A percentile compares a stretch with the other conserved stretches of the same genome.
Conservation (phyloP, 2,329 filamentous ascomycete species). For the Pseudogymnoascus sp. region DNA sequence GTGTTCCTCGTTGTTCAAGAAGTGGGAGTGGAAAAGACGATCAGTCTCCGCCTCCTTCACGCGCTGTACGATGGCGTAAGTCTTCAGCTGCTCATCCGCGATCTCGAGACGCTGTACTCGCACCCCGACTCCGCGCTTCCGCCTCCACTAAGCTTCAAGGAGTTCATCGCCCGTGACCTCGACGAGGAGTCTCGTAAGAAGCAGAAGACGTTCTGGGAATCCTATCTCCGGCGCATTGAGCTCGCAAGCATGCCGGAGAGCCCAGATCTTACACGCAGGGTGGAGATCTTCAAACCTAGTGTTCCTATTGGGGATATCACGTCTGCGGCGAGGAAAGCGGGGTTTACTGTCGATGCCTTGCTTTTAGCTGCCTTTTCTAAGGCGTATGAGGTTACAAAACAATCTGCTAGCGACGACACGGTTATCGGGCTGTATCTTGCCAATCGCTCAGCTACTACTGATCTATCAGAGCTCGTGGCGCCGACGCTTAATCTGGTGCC, state of each 20-base stretch:
- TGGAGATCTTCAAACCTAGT: constrained; percentile 39
- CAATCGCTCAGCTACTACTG: constrained; percentile 55
- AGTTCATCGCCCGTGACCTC: constrained; percentile 31
- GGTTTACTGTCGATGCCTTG: constrained; percentile 63
- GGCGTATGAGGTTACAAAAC: constrained; percentile 16
- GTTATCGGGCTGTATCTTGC: constrained; percentile 77
- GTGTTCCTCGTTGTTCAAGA: constrained; percentile 21
- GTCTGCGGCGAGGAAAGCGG: constrained; percentile 38
- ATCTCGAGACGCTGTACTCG: constrained; percentile 40
- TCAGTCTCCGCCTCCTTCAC: constrained; percentile 65
- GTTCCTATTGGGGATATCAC: constrained; percentile 35
- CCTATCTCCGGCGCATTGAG: constrained; percentile 33
- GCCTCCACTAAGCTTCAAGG: constrained; percentile 16
- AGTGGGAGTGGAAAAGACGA: not conserved
- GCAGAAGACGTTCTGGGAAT: constrained; percentile 37
- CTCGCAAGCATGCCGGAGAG: constrained; percentile 17
- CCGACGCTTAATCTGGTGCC: constrained; percentile 79
- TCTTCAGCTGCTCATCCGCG: constrained; percentile 54
- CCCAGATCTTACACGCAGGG: constrained; percentile 18
- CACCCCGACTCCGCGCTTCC: constrained; percentile 14
- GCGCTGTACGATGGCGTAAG: constrained; percentile 84
- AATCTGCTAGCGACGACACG: constrained; percentile 33
- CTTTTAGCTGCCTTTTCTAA: constrained; percentile 67
- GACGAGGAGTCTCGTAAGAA: not conserved
- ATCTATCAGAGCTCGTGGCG: constrained; percentile 45